phyloP scores from a whole-genome alignment of 495 filamentous ascomycete genomes.

The Physcia stellaris region DNA sequence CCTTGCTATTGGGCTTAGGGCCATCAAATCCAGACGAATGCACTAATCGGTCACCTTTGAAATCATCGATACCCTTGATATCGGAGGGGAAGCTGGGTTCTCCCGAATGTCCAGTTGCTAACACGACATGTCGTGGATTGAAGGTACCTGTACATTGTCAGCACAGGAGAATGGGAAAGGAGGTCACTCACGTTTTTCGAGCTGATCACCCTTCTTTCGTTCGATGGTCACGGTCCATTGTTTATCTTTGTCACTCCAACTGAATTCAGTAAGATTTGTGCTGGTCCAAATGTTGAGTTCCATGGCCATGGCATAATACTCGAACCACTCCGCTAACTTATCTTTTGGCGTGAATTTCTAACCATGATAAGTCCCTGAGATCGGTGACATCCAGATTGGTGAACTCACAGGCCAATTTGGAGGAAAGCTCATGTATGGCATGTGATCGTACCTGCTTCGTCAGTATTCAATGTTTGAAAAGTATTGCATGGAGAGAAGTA shows the following conservation, averaged over 20 bases:
- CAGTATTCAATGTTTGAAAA: no score
- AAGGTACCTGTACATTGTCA: slow-evolving; percentile 44
- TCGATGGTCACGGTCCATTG: slow-evolving; percentile 48
- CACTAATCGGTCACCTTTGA: slow-evolving; percentile 45
- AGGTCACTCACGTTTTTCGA: slow-evolving; percentile 12
- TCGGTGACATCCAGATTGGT: no score
- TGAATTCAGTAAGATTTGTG: slow-evolving; percentile 34
- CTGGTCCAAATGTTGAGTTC: slow-evolving; percentile 67
- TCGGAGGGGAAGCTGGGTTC: slow-evolving; percentile 45
- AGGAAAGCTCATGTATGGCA: slow-evolving; percentile 62
- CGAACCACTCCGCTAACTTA: slow-evolving; percentile 68
- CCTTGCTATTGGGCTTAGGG: slow-evolving; percentile 31
- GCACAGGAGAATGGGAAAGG: no score
- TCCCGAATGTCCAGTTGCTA: slow-evolving; percentile 61
- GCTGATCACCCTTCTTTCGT: slow-evolving; percentile 34
- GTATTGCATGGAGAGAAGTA: no score
- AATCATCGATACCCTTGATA: slow-evolving; percentile 48
- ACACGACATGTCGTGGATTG: slow-evolving; percentile 53
- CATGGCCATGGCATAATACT: slow-evolving; percentile 55
- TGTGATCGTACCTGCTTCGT: slow-evolving; percentile 58
- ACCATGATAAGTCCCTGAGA: no score
- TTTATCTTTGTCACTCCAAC: slow-evolving; percentile 39
- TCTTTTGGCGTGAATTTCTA: slow-evolving; percentile 69
- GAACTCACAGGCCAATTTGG: slow-evolving; percentile 39
- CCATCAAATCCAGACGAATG: slow-evolving; percentile 60